Conservation (phyloP, 495 filamentous ascomycete genomes). For the Opeltia flavorubescens region DNA sequence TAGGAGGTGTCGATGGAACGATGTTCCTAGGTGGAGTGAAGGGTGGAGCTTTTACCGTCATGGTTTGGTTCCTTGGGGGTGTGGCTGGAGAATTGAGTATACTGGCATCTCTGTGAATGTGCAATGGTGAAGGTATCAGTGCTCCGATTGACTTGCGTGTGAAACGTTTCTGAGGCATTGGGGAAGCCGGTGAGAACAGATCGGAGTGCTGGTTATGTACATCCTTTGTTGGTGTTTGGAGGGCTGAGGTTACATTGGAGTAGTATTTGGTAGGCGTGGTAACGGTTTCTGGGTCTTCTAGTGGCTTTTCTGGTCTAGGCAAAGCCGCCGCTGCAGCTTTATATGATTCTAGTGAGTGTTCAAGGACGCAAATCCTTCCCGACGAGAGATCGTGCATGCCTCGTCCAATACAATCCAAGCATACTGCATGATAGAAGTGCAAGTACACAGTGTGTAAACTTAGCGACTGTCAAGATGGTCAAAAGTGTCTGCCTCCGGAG, state of each 20-base stretch:
- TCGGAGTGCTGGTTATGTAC: slow-evolving; percentile 29
- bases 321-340: slow-evolving; percentile 7
- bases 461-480: slow-evolving; percentile 19
- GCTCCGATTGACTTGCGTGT: neutral
- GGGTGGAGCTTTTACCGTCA: neutral
- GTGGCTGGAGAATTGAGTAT: neutral
- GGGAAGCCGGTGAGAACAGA: slow-evolving; percentile 21
- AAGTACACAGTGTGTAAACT: slow-evolving; percentile 26
- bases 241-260: neutral
- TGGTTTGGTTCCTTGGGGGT: neutral
- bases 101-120: neutral
- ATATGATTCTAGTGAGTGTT: slow-evolving; percentile 20
- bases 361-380: slow-evolving; percentile 25
- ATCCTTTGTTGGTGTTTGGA: neutral
- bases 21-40: neutral
- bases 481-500: neutral
- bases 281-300: neutral
- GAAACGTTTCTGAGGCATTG: neutral
- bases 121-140: neutral
- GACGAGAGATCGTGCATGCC: slow-evolving; percentile 28
- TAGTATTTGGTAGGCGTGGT: neutral
- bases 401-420: slow-evolving; percentile 28
- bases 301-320: neutral
- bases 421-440: slow-evolving; percentile 33
- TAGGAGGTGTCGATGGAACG: neutral